Base-by-base conservation (phyloP, 2,329 filamentous ascomycete genomes). In the Ilyonectria sp. region DNA sequence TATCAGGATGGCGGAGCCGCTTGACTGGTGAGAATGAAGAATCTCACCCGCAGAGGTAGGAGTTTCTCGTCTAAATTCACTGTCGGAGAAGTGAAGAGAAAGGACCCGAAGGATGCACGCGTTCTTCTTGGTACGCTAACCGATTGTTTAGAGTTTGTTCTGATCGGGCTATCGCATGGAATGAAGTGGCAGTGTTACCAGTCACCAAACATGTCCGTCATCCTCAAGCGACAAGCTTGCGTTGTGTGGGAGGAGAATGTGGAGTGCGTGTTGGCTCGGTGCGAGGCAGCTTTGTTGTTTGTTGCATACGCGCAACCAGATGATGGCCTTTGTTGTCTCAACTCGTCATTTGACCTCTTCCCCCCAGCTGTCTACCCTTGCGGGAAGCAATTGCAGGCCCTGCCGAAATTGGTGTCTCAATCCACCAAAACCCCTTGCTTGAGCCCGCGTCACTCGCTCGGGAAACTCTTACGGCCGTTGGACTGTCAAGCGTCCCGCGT, bases 331-430 rank as follows among this genome's bases (percentile, higher is more conserved):
- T 33, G 31, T 50, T 57, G 63, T 62, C 63, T 58, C 46, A 55
- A 43, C 21, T 46, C 44, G 37, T 62, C 57, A 66, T 58, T 58
- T 63, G 63, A 49, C 58, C 52, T 43, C 53, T 19, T 26, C 21
- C 37, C 37, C 15, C 43, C 26, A 33, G 29, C n/a, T 60, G 46
- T 43, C 31, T 31, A 43, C 47, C 23, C 21, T 53, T 47, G 64
- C 40, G 19, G 31, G 59, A 61, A 53, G 47, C 58, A 58, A 49
- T 58, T 58, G 46, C 53, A 66, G 63, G 46, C 35, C 46, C 43
- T 47, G 19, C 54, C 64, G 64, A 67, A 63, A 67, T 67, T 67
- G 40, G 35, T 63, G 64, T 67, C 60, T 67, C 64, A 67, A 59
- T 44, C 26, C 60, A n/a, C 59, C 31, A 54, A 37, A 17, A 23